Base-by-base conservation (phyloP, 768 basidiomycete species). In the Cubamyces sp. region DNA sequence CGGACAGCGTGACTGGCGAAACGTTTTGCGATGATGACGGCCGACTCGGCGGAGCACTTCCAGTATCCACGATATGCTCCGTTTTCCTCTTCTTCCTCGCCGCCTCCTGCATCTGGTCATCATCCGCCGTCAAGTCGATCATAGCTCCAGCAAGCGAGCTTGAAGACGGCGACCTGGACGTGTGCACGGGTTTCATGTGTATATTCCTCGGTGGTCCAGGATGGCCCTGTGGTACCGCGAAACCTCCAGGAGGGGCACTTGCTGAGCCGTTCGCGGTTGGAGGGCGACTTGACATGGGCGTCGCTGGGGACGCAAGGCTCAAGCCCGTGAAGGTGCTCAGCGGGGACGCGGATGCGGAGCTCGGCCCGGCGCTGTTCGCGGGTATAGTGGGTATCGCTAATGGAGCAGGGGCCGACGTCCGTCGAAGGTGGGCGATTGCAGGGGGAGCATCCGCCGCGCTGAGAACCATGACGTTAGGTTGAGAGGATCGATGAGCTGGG, bases 71-170 rank as follows among this genome's bases (percentile, higher is more conserved):
- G 14, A 40, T 11, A 39, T 64, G 62, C 0, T 64, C 63, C 7
- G 42, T 48, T 37, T 64, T 64, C 26, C 57, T 40, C 1, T 54
- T 46, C 49, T 62, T 57, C 25, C 48, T 55, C 1, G 57, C 34
- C 1, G 12, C 34, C 3, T 59, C 47, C 43, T 59, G 54, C 40
- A 16, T 39, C 1, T 28, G 25, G 1, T 37, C 15, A 15, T 56
- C 57, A 7, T 66, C 57, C 0, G 25, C n/a, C 2, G 54, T 63
- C 39, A 66, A 41, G 40, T 66, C 65, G 23, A 66, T 55, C 25
- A 60, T 49, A 8, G 54, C 61, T 18, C 61, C 64, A n/a, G 51
- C 46, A 18, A 64, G 57, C 53, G 62, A 60, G 25, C 49, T 64
- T 7, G 53, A 25, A 4, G 58, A 28, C 8, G 54, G 5, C 3